Base-by-base conservation (phyloP, 805 yeast species). In the Priceomyces castillae region DNA sequence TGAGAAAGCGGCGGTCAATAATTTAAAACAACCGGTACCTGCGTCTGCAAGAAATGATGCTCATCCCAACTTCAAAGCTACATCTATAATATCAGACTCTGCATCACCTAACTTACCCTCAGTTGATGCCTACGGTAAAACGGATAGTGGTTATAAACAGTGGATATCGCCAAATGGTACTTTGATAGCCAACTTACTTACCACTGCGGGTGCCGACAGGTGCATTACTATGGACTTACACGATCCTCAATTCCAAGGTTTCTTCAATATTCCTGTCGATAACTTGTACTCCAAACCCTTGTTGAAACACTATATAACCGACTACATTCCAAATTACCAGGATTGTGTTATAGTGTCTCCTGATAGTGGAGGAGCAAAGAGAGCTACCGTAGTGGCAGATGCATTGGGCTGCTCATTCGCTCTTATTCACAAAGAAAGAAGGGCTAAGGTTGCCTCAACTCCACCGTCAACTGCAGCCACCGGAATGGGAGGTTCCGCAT, bases 161-260 rank as follows among this genome's bases (percentile, higher is more conserved):
- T 94, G 99, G 98, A 84, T 90, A 28, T 94, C 97, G 1, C 98
- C 90, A 66, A 82, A 90, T 28, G 99, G 99, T 10, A 90, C 96
- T 2, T 71, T 94, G 47, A 79, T 94, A 50, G 97, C 98, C 30
- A 85, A 89, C 53, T 68, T 94, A 48, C 69, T 94, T 50, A 86
- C 89, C 2, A 79, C 92, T 1, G 94, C 98, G 0, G 99, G 99
- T 31, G 97, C 98, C 1, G 96, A 94, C 64, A 94, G 95, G 57
- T 82, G 90, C 44, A 90, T 94, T 50, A 94, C 99, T 2, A 90
- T 94, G 97, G 99, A 94, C 60, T 73, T 94, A 45, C 99, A 94
- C 62, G 99, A 94, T 58, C 90, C 98, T 1, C 99, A 94, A 65
- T 94, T 89, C 65, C 98, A 95, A 64, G 99, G 99, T 3, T 94